Evolutionary conservation across 306 rosid genomes (phyloP).

Genomic region (Quercus alba): DNA sequence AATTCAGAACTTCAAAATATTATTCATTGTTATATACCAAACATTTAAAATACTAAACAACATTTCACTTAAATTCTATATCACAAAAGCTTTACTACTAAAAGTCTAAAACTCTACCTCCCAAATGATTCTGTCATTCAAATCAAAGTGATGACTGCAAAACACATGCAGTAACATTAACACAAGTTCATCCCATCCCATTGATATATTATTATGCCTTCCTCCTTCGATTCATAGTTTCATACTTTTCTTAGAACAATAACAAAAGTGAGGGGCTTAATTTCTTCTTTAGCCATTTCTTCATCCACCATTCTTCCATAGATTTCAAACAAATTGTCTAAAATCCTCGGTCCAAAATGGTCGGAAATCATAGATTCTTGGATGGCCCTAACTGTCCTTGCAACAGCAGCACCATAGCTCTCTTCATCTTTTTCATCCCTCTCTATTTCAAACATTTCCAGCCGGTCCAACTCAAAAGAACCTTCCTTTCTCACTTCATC

Average conservation of each 20-base stretch:
- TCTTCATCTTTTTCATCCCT: slow-evolving; percentile 16
- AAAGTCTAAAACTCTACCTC: too few relatives aligned
- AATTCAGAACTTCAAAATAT: too few relatives aligned
- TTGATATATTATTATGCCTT: too few relatives aligned
- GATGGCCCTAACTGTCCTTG: slow-evolving; percentile 79
- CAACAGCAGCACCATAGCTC: slow-evolving; percentile 55
- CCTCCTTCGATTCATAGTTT: not conserved
- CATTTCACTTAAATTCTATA: too few relatives aligned
- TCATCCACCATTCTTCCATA: slow-evolving; percentile 56
- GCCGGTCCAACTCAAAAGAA: slow-evolving; percentile 58
- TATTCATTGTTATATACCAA: too few relatives aligned
- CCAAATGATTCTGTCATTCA: too few relatives aligned
- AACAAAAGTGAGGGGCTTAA: slow-evolving; percentile 57
- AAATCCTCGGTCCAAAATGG: slow-evolving; percentile 73
- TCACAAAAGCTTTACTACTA: too few relatives aligned
- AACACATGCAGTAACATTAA: too few relatives aligned
- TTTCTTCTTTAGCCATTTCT: slow-evolving; percentile 54
- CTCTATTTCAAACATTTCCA: slow-evolving; percentile 62
- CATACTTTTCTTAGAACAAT: slow-evolving; percentile 54
- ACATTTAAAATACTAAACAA: too few relatives aligned
- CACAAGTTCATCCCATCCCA: too few relatives aligned
- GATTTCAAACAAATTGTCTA: slow-evolving; percentile 61
- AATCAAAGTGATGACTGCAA: too few relatives aligned
- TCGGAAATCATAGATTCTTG: slow-evolving; percentile 77
- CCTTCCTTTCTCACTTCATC: slow-evolving; percentile 64